Percentiles rank a stretch among this genome's conserved stretches.
phyloP scores from a whole-genome alignment of 345 rosid species.

The Rhizophora mangle region DNA sequence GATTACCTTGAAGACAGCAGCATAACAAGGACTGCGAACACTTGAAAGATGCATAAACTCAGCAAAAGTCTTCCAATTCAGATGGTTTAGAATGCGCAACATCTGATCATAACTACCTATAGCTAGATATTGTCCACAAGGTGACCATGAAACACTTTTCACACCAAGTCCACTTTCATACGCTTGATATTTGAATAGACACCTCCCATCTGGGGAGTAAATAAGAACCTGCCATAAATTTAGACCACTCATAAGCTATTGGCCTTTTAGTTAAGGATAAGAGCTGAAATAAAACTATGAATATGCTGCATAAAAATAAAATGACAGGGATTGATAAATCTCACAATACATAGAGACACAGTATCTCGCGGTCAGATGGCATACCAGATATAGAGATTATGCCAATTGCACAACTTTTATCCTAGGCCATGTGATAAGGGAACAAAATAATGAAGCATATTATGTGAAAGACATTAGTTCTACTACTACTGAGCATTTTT shows the following conservation, averaged over 20 bases:
- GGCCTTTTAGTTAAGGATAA: not conserved
- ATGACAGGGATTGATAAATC: not conserved
- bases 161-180: slow-evolving; percentile 98
- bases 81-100: slow-evolving; percentile 80
- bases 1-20: slow-evolving; percentile 80
- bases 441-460: no score
- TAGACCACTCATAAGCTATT: slow-evolving; percentile 7
- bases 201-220: slow-evolving; percentile 96
- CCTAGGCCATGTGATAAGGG: not conserved
- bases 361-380: no score
- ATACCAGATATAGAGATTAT: not conserved
- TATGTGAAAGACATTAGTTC: no score
- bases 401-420: not conserved
- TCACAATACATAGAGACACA: not conserved
- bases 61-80: slow-evolving; percentile 96
- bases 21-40: slow-evolving; percentile 81
- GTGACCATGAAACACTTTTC: slow-evolving; percentile 90
- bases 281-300: not conserved
- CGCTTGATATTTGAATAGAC: slow-evolving; percentile 88
- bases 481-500: no score
- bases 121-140: slow-evolving; percentile 95
- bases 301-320: not conserved
- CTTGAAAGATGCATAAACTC: slow-evolving; percentile 85
- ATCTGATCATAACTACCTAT: slow-evolving; percentile 97
- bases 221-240: slow-evolving; percentile 63